Base-by-base conservation (phyloP, 805 yeast genomes). In the Saccharomycopsis guyanensis region DNA sequence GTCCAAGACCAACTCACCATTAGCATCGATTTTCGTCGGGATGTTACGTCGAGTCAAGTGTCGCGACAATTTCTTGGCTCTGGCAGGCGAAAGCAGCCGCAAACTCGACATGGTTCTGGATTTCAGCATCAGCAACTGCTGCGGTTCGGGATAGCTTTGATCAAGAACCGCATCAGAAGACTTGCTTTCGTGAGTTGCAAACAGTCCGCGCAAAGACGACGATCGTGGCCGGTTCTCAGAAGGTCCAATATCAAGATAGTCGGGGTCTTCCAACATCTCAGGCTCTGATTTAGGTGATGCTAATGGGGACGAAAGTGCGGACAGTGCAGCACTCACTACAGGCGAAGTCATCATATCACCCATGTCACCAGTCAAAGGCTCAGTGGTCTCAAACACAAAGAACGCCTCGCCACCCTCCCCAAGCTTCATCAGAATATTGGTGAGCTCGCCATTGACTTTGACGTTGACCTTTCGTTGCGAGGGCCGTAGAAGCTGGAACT, bases 391-490 rank as follows among this genome's bases (percentile, higher is more conserved):
- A 66, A 93, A 91, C 36, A 93, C 97, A 59, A 93, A 93, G 61
- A 88, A 88, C 0, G 97, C 98, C 63, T 93, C 98, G 12, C 98
- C 98, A 5, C 94, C 96, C 51, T 93, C 98, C 13, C 96, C 95
- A 38, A 93, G 68, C 62, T 93, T 93, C 97, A 93, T 93, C 6
- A 96, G 96, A 40, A 91, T 67, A 55, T 86, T 81, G 0, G 94
- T 83, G 39, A 78, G 71, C 50, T 73, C 73, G 32, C 83, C 97
- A 64, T 93, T 93, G 34, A 93, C 94, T 36, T 78, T 74, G 53
- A 93, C 81, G 47, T 84, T 94, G 45, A 91, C 95, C 61, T 86
- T 89, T 69, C 91, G 93, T 63, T 93, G 96, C 16, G 95, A 85
- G 12, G 98, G 98, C 59, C 95, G 78, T 50, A 93, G 69, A 53